phyloP scores from a whole-genome alignment of 176 grass and related monocot species.

The Oryza meyeriana region DNA sequence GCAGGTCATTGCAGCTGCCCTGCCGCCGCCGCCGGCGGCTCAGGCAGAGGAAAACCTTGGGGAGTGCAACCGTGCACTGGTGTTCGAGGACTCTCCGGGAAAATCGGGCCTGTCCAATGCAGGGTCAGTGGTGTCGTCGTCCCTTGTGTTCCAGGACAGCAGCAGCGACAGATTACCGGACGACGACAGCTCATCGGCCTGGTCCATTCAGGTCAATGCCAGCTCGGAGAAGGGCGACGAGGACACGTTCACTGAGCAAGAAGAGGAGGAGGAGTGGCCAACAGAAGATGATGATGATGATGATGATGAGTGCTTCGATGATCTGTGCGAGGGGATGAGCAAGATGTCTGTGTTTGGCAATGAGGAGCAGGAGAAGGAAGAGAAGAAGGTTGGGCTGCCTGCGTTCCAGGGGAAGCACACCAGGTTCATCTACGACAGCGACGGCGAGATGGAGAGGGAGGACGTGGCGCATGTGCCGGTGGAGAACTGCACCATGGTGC shows the following conservation, averaged over 20 bases:
- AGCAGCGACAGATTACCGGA: slow-evolving; percentile 36
- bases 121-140: slow-evolving; percentile 26
- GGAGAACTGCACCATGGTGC: slow-evolving; percentile 3
- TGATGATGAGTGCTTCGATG: slow-evolving; percentile 37
- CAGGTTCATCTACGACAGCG: slow-evolving; percentile 76
- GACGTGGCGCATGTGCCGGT: slow-evolving; percentile 25
- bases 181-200: slow-evolving; percentile 56
- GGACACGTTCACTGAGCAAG: slow-evolving; percentile 35
- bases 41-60: slow-evolving; percentile 21
- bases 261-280: slow-evolving; percentile 20
- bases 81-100: slow-evolving; percentile 80
- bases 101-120: slow-evolving; percentile 41
- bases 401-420: slow-evolving; percentile 68
- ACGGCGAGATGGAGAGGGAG: slow-evolving; percentile 65
- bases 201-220: slow-evolving; percentile 73
- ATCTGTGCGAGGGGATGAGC: slow-evolving; percentile 64
- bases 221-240: slow-evolving; percentile 50
- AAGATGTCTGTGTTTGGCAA: slow-evolving; percentile 50
- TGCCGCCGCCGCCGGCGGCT: not conserved
- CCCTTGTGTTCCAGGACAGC: slow-evolving; percentile 30
- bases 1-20: slow-evolving; percentile 32
- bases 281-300: slow-evolving; percentile 18
- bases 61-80: slow-evolving; percentile 52
- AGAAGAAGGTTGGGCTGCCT: slow-evolving; percentile 30
- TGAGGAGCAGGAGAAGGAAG: not conserved